A percentile compares a stretch with the other conserved stretches of the same genome.
phyloP scores from a whole-genome alignment of 1,139 yeast genomes.

The Kluyveromyces marxianus region DNA sequence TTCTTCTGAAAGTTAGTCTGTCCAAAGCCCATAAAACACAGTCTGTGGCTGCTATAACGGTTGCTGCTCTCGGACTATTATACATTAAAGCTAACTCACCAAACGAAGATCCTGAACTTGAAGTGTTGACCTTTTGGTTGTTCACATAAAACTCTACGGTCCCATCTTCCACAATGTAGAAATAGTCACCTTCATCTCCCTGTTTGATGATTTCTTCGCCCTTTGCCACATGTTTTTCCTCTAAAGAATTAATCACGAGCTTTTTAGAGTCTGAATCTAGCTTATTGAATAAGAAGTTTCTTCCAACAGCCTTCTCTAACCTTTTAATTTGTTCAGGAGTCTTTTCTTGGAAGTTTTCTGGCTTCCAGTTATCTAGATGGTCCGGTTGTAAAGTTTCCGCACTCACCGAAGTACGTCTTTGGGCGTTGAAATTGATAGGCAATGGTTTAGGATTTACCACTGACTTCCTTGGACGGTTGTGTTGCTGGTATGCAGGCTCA shows the following conservation, averaged over 20 bases:
- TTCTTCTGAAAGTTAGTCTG: conserved; percentile 86
- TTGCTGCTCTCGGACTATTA: conserved; percentile 96
- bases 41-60: conserved; percentile 69
- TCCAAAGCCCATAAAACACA: conserved; percentile 87
- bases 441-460: conserved; percentile 22
- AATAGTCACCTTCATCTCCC: conserved; percentile 95
- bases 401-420: conserved; percentile 80
- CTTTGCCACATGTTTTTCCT: conserved; percentile 55
- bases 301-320: conserved; percentile 61
- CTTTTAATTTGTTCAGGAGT: conserved; percentile 58
- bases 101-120: conserved; percentile 82
- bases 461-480: conserved; percentile 10
- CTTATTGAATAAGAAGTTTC: conserved; percentile 80
- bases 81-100: conserved; percentile 98
- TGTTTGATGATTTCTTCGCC: conserved; percentile 72
- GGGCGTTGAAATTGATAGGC: conserved; percentile 62
- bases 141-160: conserved; percentile 73
- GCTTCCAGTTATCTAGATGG: conserved; percentile 60
- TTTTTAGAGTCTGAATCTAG: conserved; percentile 62
- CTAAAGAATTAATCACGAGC: conserved; percentile 74
- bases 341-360: conserved; percentile 57
- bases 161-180: conserved; percentile 84
- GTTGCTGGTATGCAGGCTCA: conserved; percentile 5
- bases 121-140: conserved; percentile 62
- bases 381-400: conserved; percentile 54